Percentiles rank a stretch among this genome's conserved stretches.
Evolutionary conservation across 2,329 filamentous ascomycete genomes (phyloP).

Genomic region (Botrytis fabae): DNA sequence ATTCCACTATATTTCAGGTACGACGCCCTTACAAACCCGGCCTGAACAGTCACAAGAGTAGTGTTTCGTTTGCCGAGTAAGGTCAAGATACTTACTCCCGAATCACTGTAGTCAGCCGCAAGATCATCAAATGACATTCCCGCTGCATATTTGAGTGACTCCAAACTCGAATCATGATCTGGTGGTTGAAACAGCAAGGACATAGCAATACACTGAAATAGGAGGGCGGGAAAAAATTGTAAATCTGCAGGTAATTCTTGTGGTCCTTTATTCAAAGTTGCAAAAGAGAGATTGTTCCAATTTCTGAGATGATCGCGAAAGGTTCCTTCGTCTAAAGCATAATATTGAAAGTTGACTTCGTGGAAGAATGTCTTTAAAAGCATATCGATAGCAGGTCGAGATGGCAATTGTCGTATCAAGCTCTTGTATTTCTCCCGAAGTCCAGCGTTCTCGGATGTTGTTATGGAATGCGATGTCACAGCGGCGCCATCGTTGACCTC

Average conservation of each 20-base stretch:
- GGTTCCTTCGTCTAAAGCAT: constrained; percentile 53
- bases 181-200: constrained; percentile 55
- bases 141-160: constrained; percentile 58
- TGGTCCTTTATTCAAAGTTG: constrained; percentile 51
- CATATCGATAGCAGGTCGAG: constrained; percentile 54
- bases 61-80: constrained; percentile 59
- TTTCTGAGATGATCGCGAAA: constrained; percentile 53
- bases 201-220: constrained; percentile 59
- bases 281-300: constrained; percentile 57
- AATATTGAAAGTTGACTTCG: constrained; percentile 62
- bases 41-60: constrained; percentile 56
- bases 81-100: constrained; percentile 53
- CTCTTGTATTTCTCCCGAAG: constrained; percentile 59
- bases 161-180: constrained; percentile 51
- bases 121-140: constrained; percentile 62
- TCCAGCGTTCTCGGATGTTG: constrained; percentile 44
- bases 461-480: constrained; percentile 28
- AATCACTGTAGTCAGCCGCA: constrained; percentile 61
- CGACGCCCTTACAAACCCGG: constrained; percentile 56
- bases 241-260: constrained; percentile 52
- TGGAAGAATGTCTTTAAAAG: constrained; percentile 56
- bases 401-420: constrained; percentile 58
- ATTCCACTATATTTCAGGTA: constrained; percentile 61
- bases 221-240: constrained; percentile 57
- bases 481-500: constrained; percentile 38